Conservation (phyloP, 345 rosid species). For the Theobroma cacao region DNA sequence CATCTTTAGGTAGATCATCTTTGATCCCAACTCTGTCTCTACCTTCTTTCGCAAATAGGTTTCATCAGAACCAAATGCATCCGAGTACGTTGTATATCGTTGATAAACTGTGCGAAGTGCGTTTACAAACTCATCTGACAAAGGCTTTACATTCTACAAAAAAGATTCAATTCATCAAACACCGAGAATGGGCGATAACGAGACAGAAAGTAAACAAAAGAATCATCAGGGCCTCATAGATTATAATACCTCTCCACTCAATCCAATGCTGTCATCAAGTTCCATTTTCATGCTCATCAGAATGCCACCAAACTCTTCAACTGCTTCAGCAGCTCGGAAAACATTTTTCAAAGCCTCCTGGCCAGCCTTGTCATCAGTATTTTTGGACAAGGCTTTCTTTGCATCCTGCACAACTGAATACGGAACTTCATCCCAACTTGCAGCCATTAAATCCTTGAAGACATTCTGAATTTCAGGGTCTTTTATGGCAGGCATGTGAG, state of each 20-base stretch:
- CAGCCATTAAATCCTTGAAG: constrained; percentile 87
- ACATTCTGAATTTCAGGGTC: constrained; percentile 51
- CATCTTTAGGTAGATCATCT: constrained; percentile 97
- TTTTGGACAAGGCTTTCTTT: constrained; percentile 57
- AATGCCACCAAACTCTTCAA: constrained; percentile 74
- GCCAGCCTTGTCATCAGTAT: constrained; percentile 64
- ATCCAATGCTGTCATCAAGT: constrained; percentile 80
- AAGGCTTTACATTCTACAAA: constrained; percentile 68
- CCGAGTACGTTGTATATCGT: constrained; percentile 63
- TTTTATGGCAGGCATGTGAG: constrained; percentile 63
- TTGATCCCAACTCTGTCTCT: constrained; percentile 88
- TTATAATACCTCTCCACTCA: constrained; percentile 80
- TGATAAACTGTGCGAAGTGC: constrained; percentile 60
- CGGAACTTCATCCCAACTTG: constrained; percentile 74
- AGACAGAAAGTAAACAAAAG: not conserved
- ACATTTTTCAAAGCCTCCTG: constrained; percentile 70
- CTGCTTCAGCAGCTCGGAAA: constrained; percentile 84
- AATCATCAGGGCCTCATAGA: not conserved
- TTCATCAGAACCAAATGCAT: constrained; percentile 77
- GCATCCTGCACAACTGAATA: constrained; percentile 43
- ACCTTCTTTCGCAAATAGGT: constrained; percentile 78
- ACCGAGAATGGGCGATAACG: not conserved
- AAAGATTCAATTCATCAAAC: constrained; percentile 15
- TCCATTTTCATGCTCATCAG: constrained; percentile 76
- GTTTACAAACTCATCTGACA: constrained; percentile 43